Base-by-base conservation (phyloP, 768 basidiomycete genomes). In the Cystobasidium tubakii region DNA sequence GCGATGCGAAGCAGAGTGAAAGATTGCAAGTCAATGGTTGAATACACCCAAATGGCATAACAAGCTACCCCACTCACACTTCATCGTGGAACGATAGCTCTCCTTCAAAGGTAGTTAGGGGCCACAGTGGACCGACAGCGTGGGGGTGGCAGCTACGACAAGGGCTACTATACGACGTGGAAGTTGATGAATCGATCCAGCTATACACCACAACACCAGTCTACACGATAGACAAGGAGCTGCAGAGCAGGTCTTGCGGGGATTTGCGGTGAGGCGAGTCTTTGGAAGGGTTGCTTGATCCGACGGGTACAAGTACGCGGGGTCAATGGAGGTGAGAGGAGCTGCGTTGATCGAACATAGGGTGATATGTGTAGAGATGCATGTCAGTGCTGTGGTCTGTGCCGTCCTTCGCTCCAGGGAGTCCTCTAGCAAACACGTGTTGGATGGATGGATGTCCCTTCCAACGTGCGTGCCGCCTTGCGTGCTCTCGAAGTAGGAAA, bases 261-360 rank as follows among this genome's bases (percentile, higher is more conserved):
- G 31, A 9, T 36, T 43, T 27, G 34, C 36, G 1, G 7, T n/a
- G 29, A 3, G 27, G 21, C 62, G 9, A 23, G n/a, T n/a, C 36
- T 34, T 23, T 3, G 46, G 27, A 19, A 27, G 12, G 33, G 13
- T 60, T 39, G 39, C 39, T 29, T 12, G 57, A 60, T 67, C 66
- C 66, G 66, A 67, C 66, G 66, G 50, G 66, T 67, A 67, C 66
- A 25, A 67, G 66, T 67, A 50, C 66, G 66, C 66, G 66, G 66
- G 66, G 53, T 29, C 57, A n/a, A n/a, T 27, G 33, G 57, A 21
- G 27, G 27, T 2, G 33, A 21, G 17, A 6, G 33, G 57, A 60
- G 57, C n/a, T 55, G 33, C 15, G 27, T 12, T 7, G 57, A 21
- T 27, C 25, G 27, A 60, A n/a, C n/a, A n/a, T n/a, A n/a, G n/a